phyloP scores from a whole-genome alignment of 495 filamentous ascomycete species.

The Bryoglossum gracile region DNA sequence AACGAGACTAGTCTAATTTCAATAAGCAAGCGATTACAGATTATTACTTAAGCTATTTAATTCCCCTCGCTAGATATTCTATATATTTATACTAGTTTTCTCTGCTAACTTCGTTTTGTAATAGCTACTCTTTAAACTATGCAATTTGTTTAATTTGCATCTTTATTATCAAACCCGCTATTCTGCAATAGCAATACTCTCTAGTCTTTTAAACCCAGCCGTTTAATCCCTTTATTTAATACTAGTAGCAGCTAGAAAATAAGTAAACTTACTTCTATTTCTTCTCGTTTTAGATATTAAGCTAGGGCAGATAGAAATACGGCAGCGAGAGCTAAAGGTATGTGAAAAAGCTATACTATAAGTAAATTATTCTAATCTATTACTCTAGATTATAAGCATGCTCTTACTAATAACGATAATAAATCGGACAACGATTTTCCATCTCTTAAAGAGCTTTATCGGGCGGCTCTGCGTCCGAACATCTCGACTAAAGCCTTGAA shows the following conservation, averaged over 20 bases:
- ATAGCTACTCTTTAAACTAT: conserved; percentile 14
- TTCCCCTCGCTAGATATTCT: no score
- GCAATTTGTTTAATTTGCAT: conserved; percentile 16
- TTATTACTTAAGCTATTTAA: no score
- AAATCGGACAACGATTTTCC: conserved; percentile 16
- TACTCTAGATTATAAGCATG: no score
- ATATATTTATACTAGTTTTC: no score
- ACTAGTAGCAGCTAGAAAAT: conserved; percentile 14
- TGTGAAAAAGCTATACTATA: conserved; percentile 8
- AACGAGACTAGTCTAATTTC: no score
- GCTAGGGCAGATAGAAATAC: no score
- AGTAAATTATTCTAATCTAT: no score
- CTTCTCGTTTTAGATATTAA: no score
- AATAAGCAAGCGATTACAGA: no score
- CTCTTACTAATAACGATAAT: conserved; percentile 16
- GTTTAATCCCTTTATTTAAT: conserved; percentile 11
- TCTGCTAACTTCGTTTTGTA: conserved; percentile 11
- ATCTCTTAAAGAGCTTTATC: conserved; percentile 18
- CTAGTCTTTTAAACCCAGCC: conserved; percentile 11
- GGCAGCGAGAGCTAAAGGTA: conserved; percentile 17
- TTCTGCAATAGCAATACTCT: conserved; percentile 7
- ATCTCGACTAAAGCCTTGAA: conserved; percentile 16
- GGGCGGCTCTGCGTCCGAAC: conserved; percentile 14
- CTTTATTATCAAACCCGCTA: conserved; percentile 2
- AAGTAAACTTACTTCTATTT: conserved; percentile 2